phyloP scores from a whole-genome alignment of 1,139 yeast genomes.

The Geotrichum europaeum region DNA sequence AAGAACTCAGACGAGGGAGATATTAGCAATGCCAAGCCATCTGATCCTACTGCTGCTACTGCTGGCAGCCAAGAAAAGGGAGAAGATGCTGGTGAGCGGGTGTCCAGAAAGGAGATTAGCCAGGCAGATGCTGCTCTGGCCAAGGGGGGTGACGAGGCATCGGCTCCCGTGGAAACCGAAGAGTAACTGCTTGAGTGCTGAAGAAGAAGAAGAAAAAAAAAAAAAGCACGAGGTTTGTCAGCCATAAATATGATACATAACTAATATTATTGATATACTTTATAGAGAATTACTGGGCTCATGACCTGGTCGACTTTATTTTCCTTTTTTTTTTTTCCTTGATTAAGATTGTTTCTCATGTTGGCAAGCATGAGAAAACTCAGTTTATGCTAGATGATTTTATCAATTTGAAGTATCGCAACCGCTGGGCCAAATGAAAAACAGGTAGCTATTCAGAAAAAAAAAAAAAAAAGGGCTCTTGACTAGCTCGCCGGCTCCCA shows the following conservation, averaged over 20 bases:
- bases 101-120: not conserved
- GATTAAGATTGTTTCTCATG: too few species aligned
- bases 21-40: not conserved
- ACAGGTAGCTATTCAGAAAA: not conserved
- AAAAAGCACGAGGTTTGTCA: not conserved
- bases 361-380: too few species aligned
- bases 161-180: not conserved
- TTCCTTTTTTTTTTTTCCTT: too few species aligned
- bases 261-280: too few species aligned
- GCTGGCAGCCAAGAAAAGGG: not conserved
- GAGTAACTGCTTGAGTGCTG: not conserved
- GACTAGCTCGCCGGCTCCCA: too few species aligned
- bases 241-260: too few species aligned
- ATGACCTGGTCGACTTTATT: too few species aligned
- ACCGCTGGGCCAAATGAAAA: not conserved
- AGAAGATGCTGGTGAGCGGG: not conserved
- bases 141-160: not conserved
- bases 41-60: not conserved
- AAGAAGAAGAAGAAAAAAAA: too few species aligned
- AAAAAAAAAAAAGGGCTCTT: not conserved
- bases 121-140: too few species aligned
- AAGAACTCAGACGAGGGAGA: not conserved
- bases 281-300: too few species aligned
- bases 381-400: too few species aligned
- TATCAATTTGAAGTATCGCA: not conserved